Evolutionary conservation across 2,329 filamentous ascomycete genomes (phyloP).

Genomic region (Apiospora aurea): DNA sequence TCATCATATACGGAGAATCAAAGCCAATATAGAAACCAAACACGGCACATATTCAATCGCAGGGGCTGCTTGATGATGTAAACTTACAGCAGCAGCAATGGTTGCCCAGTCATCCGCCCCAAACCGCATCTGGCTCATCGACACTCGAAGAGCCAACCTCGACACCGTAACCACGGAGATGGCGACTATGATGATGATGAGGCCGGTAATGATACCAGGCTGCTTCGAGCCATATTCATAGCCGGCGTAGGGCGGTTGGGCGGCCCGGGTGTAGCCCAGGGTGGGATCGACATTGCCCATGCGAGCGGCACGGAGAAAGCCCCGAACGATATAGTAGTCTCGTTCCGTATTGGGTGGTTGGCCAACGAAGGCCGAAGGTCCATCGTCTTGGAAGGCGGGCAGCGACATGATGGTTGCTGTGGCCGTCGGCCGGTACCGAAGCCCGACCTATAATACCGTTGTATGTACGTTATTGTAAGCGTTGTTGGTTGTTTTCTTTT

Average conservation of each 20-base stretch:
- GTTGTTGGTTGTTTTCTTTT: background rate
- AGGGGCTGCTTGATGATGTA: background rate
- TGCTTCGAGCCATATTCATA: constrained; percentile 38
- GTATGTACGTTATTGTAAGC: background rate
- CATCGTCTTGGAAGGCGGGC: background rate
- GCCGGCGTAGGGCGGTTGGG: constrained; percentile 28
- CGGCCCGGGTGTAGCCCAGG: constrained; percentile 32
- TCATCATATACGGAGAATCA: background rate
- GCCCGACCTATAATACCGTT: background rate
- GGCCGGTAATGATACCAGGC: constrained; percentile 38
- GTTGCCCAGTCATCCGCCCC: constrained; percentile 44
- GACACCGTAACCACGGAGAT: constrained; percentile 39
- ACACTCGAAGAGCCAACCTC: constrained; percentile 38
- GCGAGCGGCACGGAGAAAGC: constrained; percentile 35
- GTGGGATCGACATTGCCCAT: constrained; percentile 32
- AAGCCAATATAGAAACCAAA: background rate
- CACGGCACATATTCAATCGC: background rate
- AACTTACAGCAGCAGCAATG: constrained; percentile 41
- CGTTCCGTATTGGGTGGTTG: constrained; percentile 37
- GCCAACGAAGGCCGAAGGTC: constrained; percentile 35
- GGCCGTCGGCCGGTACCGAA: background rate
- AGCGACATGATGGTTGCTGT: background rate
- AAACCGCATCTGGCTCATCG: constrained; percentile 38
- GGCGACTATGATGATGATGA: constrained; percentile 39
- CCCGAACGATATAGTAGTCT: constrained; percentile 40